These are phyloP conservation scores for Tuber calosporum DNA, from an alignment of 495 filamentous ascomycete species.

Conservation along the genomic window DNA sequence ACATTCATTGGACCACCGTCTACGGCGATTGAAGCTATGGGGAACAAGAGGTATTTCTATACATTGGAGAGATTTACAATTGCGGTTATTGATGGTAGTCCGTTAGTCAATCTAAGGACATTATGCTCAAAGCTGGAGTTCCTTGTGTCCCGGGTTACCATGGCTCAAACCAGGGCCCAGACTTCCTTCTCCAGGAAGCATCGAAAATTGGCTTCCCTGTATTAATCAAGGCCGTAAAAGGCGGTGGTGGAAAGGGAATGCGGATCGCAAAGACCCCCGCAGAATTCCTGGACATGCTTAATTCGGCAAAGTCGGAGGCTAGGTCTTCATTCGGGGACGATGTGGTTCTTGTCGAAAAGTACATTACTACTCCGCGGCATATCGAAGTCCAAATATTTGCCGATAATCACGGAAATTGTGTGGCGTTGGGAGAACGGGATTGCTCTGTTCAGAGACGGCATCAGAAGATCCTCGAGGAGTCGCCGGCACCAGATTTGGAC, in stretches of 20 bases:
- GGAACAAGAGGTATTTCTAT: slow-evolving; percentile 70
- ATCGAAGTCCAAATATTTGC: slow-evolving; percentile 98
- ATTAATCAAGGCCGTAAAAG: slow-evolving; percentile 92
- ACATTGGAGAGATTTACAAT: not conserved
- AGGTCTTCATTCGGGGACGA: slow-evolving; percentile 90
- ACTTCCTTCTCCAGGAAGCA: slow-evolving; percentile 64
- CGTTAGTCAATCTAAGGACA: slow-evolving; percentile 70
- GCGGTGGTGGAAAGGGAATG: slow-evolving; percentile 98
- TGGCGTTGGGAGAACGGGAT: slow-evolving; percentile 77
- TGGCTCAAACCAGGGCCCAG: slow-evolving; percentile 69
- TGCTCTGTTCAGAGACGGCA: slow-evolving; percentile 84
- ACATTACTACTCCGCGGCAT: slow-evolving; percentile 86
- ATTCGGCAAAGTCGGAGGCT: slow-evolving; percentile 83
- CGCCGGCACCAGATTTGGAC: slow-evolving; percentile 78
- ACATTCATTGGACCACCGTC: slow-evolving; percentile 92
- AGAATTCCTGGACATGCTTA: slow-evolving; percentile 74
- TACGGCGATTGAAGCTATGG: slow-evolving; percentile 93
- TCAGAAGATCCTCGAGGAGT: slow-evolving; percentile 97
- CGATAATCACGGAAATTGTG: slow-evolving; percentile 76
- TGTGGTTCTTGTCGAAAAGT: slow-evolving; percentile 94
- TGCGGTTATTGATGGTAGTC: slow-evolving; percentile 16
- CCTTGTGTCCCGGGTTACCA: slow-evolving; percentile 97
- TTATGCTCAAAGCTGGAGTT: slow-evolving; percentile 88
- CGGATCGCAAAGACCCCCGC: slow-evolving; percentile 68
- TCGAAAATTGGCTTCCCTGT: slow-evolving; percentile 83